These are phyloP conservation scores for Cercophora newfieldiana DNA, from an alignment of 495 filamentous ascomycete genomes.

Conservation along the genomic window DNA sequence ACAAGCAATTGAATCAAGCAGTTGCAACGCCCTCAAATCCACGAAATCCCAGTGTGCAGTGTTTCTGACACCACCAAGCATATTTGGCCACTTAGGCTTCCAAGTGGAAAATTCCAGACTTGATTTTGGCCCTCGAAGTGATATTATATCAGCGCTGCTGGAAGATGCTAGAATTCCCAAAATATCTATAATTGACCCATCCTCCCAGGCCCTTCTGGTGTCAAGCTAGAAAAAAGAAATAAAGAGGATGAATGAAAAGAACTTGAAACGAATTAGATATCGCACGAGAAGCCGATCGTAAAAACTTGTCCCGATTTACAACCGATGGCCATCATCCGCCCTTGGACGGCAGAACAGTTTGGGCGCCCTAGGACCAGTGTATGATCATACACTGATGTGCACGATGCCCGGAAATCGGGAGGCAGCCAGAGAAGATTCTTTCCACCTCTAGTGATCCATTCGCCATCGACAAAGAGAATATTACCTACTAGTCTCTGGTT, in stretches of 20 bases:
- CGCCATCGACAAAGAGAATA: slow-evolving; percentile 3
- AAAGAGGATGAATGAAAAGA: slow-evolving; percentile 5
- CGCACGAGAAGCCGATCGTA: slow-evolving; percentile 2
- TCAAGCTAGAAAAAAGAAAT: slow-evolving; percentile 23
- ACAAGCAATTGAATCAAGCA: too few relatives aligned
- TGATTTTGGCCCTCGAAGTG: slow-evolving; percentile 5
- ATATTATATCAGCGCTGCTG: slow-evolving; percentile 42
- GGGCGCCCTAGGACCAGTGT: slow-evolving; percentile 6
- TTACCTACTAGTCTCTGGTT: not conserved
- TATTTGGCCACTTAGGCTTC: slow-evolving; percentile 10
- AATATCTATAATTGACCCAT: slow-evolving; percentile 20
- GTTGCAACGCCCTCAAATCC: too few relatives aligned
- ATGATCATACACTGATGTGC: slow-evolving; percentile 1
- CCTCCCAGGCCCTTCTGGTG: slow-evolving; percentile 21
- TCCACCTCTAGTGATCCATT: not conserved
- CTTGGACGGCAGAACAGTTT: slow-evolving; percentile 1
- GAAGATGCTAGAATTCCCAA: slow-evolving; percentile 24
- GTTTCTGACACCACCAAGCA: slow-evolving; percentile 10
- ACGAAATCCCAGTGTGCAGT: too few relatives aligned
- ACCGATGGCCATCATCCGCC: not conserved
- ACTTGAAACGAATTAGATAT: slow-evolving; percentile 3
- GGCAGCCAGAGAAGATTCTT: slow-evolving; percentile 9
- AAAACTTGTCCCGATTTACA: not conserved
- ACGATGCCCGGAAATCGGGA: slow-evolving; percentile 5
- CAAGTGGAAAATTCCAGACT: not conserved